Conservation (phyloP, 495 filamentous ascomycete genomes). For the Penicillium egyptiacum region DNA sequence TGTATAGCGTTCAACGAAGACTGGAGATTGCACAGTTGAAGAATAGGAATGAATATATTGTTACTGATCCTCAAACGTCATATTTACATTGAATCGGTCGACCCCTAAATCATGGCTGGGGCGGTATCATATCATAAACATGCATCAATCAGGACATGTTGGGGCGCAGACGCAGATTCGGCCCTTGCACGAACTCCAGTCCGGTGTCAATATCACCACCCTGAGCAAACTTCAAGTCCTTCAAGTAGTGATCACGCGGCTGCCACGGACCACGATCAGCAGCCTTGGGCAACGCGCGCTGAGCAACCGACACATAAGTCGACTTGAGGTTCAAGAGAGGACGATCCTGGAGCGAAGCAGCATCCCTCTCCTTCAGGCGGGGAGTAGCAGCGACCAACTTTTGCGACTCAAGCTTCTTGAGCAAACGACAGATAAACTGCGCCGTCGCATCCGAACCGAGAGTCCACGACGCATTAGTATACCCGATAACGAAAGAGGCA, state of each 20-base stretch:
- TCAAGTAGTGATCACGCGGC: conserved; percentile 53
- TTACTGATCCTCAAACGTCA: not conserved
- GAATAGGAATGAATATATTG: not conserved
- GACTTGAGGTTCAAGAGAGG: conserved; percentile 48
- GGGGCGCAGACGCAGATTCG: conserved; percentile 20
- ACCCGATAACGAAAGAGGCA: conserved; percentile 55
- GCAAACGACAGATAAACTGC: conserved; percentile 44
- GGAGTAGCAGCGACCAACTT: conserved; percentile 42
- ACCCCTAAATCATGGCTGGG: not conserved
- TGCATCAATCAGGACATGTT: conserved; percentile 24
- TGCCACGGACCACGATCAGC: conserved; percentile 54
- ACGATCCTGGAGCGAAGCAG: conserved; percentile 34
- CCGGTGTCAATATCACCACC: conserved; percentile 46
- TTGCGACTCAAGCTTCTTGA: conserved; percentile 43
- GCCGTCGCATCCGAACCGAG: conserved; percentile 57
- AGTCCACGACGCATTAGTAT: conserved; percentile 60
- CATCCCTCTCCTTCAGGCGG: conserved; percentile 33
- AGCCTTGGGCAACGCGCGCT: conserved; percentile 42
- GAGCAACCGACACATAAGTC: conserved; percentile 50
- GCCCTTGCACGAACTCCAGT: conserved; percentile 36
- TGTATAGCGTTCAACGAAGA: not conserved
- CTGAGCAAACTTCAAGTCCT: conserved; percentile 51
- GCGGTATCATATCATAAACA: conserved; percentile 11
- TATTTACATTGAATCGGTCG: not conserved
- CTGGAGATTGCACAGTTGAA: not conserved